Evolutionary conservation across 2,329 filamentous ascomycete species (phyloP).

Genomic region (Orbilia oligospora): DNA sequence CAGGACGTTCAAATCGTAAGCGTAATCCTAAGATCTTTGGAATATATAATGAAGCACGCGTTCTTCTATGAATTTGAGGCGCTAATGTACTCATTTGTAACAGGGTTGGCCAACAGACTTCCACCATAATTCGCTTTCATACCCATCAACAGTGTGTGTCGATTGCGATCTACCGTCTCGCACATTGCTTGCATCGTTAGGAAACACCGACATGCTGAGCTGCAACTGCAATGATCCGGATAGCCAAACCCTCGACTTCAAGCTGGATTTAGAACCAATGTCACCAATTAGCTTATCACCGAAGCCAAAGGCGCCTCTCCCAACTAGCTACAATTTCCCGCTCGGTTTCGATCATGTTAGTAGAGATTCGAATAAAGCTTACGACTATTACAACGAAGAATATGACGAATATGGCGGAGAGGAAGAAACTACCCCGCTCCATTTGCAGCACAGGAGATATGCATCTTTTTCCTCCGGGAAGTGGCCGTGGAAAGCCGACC

Average conservation of each 20-base stretch:
- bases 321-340: slow-evolving; percentile 51
- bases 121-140: slow-evolving; percentile 49
- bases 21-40: background rate
- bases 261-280: slow-evolving; percentile 46
- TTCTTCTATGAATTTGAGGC: background rate
- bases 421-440: slow-evolving; percentile 28
- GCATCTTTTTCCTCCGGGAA: slow-evolving; percentile 51
- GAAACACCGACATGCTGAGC: slow-evolving; percentile 43
- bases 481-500: slow-evolving; percentile 48
- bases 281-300: slow-evolving; percentile 41
- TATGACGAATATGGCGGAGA: slow-evolving; percentile 44
- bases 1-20: slow-evolving; percentile 57
- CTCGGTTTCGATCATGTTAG: slow-evolving; percentile 48
- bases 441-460: slow-evolving; percentile 44
- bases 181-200: slow-evolving; percentile 48
- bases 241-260: slow-evolving; percentile 31
- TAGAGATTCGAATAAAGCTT: slow-evolving; percentile 34
- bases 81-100: background rate
- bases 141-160: slow-evolving; percentile 59
- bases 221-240: slow-evolving; percentile 45
- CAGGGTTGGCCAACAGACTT: slow-evolving; percentile 55
- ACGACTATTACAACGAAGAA: slow-evolving; percentile 39
- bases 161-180: slow-evolving; percentile 50
- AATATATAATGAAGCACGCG: background rate
- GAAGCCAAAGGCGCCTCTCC: slow-evolving; percentile 34